Evolutionary conservation across 106 monocot genomes (phyloP).

Genomic region (Vanilla planifolia): DNA sequence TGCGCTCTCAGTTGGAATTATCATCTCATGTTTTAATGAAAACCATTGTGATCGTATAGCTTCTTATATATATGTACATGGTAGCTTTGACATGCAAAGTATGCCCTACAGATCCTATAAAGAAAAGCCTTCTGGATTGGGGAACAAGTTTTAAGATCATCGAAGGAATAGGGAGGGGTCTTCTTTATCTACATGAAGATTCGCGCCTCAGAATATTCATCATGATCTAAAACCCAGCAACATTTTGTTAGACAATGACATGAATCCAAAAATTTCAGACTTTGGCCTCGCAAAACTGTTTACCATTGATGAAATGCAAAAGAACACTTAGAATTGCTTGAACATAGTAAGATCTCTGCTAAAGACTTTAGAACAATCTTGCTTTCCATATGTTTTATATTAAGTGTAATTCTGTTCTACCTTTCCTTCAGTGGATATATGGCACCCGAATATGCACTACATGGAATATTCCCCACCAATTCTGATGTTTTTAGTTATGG

Average conservation of each 20-base stretch:
- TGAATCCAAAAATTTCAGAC: constrained; percentile 53
- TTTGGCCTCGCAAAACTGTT: constrained; percentile 51
- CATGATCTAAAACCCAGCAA: constrained; percentile 49
- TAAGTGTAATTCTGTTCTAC: neutral
- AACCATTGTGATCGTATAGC: too few species aligned
- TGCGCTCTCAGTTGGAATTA: too few species aligned
- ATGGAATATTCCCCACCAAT: neutral
- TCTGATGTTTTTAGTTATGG: constrained; percentile 3
- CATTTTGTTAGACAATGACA: constrained; percentile 31
- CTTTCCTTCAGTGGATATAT: neutral
- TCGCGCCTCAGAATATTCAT: constrained; percentile 39
- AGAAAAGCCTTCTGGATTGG: constrained; percentile 15
- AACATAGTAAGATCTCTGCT: constrained; percentile 28
- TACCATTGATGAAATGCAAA: constrained; percentile 16
- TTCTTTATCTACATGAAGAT: constrained; percentile 46
- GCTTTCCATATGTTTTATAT: neutral
- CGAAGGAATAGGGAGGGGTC: constrained; percentile 33
- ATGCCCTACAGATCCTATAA: neutral
- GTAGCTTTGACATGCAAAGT: neutral
- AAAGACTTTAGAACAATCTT: neutral
- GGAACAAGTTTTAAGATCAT: constrained; percentile 27
- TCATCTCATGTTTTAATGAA: too few species aligned
- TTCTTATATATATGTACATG: too few species aligned
- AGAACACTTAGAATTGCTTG: constrained; percentile 32
- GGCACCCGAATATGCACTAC: neutral